These are phyloP conservation scores for Piromyces sp. DNA, from an alignment of 192 early-diverging fungal genomes.

Conservation along the genomic window DNA sequence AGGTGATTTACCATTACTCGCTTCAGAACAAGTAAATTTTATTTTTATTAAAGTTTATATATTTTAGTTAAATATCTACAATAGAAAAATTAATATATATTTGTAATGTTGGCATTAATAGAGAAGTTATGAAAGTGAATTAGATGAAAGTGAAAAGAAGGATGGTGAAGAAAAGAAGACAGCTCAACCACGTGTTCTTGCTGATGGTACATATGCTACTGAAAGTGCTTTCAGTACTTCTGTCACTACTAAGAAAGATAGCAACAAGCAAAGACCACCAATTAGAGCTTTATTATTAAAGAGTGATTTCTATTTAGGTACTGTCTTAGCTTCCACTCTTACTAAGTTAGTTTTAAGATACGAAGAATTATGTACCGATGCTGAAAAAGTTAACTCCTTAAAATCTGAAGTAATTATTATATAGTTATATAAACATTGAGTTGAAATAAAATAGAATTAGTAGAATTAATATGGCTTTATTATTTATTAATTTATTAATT, in stretches of 20 bases:
- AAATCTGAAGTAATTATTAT: conserved; percentile 53
- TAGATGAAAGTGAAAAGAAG: conserved; percentile 19
- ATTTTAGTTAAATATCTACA: too few relatives aligned
- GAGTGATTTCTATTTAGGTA: conserved; percentile 83
- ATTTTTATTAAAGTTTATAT: conserved; percentile 1
- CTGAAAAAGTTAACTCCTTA: conserved; percentile 51
- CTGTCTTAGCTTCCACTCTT: conserved; percentile 74
- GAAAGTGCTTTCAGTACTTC: conserved; percentile 66
- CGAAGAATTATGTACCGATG: conserved; percentile 12
- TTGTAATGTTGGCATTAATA: conserved; percentile 11
- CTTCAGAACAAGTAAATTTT: conserved; percentile 56
- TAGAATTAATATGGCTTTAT: too few relatives aligned
- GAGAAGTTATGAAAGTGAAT: conserved; percentile 45
- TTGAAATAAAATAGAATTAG: too few relatives aligned
- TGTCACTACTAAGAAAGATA: conserved; percentile 4
- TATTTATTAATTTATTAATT: too few relatives aligned
- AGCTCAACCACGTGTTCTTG: conserved; percentile 61
- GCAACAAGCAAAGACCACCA: conserved; percentile 11
- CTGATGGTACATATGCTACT: conserved; percentile 95
- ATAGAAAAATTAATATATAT: too few relatives aligned
- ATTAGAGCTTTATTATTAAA: conserved; percentile 57
- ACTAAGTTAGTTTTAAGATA: conserved; percentile 81
- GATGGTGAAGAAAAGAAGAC: conserved; percentile 9
- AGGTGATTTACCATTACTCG: conserved; percentile 87
- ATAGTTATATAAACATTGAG: too few relatives aligned